Evolutionary conservation across 768 basidiomycete genomes (phyloP).

Genomic region (Tylopilus cervinicoccineus): DNA sequence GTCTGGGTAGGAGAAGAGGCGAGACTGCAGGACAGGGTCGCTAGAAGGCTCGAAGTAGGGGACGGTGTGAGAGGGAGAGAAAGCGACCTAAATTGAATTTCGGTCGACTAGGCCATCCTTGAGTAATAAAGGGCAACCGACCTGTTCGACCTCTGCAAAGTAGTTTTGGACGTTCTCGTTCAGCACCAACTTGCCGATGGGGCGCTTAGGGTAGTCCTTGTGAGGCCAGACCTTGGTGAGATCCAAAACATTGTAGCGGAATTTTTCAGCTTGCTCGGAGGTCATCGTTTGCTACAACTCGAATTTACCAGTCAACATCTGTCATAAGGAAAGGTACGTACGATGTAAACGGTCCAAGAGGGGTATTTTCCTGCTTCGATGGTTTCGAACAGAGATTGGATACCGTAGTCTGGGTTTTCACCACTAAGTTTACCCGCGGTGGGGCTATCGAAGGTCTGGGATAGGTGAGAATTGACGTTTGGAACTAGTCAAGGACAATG

Average conservation of each 20-base stretch:
- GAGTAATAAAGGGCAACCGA: slow-evolving; percentile 36
- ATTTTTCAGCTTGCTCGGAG: slow-evolving; percentile 82
- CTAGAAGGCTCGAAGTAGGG: slow-evolving; percentile 88
- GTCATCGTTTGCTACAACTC: slow-evolving; percentile 83
- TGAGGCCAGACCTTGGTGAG: slow-evolving; percentile 94
- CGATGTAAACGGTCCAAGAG: slow-evolving; percentile 84
- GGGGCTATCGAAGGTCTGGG: slow-evolving; percentile 64
- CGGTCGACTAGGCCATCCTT: slow-evolving; percentile 2
- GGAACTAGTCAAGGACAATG: neutral
- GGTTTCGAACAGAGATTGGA: slow-evolving; percentile 69
- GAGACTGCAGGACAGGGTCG: slow-evolving; percentile 92
- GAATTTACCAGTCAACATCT: slow-evolving; percentile 5
- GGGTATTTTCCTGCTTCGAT: slow-evolving; percentile 83
- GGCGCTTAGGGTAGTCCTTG: slow-evolving; percentile 80
- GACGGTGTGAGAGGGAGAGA: slow-evolving; percentile 83
- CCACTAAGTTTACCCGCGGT: slow-evolving; percentile 65
- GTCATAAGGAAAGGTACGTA: slow-evolving; percentile 32
- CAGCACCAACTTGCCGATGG: slow-evolving; percentile 80
- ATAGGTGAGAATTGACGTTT: slow-evolving; percentile 2
- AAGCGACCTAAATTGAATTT: slow-evolving; percentile 50
- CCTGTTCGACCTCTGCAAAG: slow-evolving; percentile 95
- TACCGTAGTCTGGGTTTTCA: slow-evolving; percentile 83
- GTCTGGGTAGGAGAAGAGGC: slow-evolving; percentile 93
- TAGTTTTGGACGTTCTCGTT: slow-evolving; percentile 81
- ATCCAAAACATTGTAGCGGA: slow-evolving; percentile 88